Conservation (phyloP, 768 basidiomycete species). For the Mycena pura region DNA sequence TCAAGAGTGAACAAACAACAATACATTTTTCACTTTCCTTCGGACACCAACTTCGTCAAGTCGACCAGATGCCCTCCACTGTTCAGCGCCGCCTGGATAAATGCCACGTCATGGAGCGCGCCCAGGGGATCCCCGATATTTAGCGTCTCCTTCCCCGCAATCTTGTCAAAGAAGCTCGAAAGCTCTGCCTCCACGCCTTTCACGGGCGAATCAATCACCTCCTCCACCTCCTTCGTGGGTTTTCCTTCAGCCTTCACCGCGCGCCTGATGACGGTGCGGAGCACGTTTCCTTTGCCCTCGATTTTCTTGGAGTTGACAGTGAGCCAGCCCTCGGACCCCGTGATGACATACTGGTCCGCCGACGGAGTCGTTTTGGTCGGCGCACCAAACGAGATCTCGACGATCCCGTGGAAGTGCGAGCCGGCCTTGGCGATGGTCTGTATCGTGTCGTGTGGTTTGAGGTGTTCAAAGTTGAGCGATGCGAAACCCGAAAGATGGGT, state of each 20-base stretch:
- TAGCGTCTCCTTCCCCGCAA: conserved; percentile 51
- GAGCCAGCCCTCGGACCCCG: conserved; percentile 70
- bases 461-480: conserved; percentile 71
- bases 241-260: conserved; percentile 43
- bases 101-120: conserved; percentile 76
- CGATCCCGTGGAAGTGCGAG: conserved; percentile 59
- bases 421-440: conserved; percentile 60
- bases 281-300: conserved; percentile 30
- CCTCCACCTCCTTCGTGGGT: conserved; percentile 52
- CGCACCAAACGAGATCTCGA: conserved; percentile 68
- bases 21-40: conserved; percentile 17
- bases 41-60: conserved; percentile 48
- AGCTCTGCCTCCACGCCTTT: conserved; percentile 66
- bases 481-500: conserved; percentile 68
- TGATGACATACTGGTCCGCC: conserved; percentile 54
- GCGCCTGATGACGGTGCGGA: conserved; percentile 50
- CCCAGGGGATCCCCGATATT: conserved; percentile 63
- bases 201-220: conserved; percentile 54
- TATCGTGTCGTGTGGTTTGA: conserved; percentile 84
- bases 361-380: conserved; percentile 51
- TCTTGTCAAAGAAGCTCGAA: conserved; percentile 62
- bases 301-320: conserved; percentile 45
- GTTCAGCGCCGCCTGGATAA: conserved; percentile 79
- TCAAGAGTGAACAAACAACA: not conserved
- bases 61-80: conserved; percentile 68